phyloP scores from a whole-genome alignment of 2,329 filamentous ascomycete species.

The Drechslera avenae region DNA sequence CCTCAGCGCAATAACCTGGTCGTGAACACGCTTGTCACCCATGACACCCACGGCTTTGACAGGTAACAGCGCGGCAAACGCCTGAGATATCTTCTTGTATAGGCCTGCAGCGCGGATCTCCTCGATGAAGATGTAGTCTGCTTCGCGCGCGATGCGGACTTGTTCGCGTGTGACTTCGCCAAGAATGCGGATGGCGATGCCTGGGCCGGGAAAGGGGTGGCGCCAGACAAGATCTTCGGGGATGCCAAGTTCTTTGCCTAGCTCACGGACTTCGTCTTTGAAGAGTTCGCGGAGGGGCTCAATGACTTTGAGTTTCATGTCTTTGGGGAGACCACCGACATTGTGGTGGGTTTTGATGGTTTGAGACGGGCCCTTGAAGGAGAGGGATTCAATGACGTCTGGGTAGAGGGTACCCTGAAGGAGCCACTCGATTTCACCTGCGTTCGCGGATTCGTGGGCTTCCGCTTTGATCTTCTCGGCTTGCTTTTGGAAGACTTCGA shows the following conservation, averaged over 20 bases:
- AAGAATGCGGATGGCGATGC: slow-evolving; percentile 78
- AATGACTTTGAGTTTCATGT: slow-evolving; percentile 71
- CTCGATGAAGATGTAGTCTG: slow-evolving; percentile 77
- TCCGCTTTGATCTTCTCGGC: slow-evolving; percentile 74
- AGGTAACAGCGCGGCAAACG: slow-evolving; percentile 70
- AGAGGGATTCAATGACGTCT: slow-evolving; percentile 73
- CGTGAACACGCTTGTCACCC: slow-evolving; percentile 72
- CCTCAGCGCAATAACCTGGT: slow-evolving; percentile 65
- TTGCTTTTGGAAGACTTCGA: slow-evolving; percentile 82
- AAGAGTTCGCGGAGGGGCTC: slow-evolving; percentile 81
- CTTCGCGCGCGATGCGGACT: slow-evolving; percentile 77
- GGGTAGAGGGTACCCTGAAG: slow-evolving; percentile 86
- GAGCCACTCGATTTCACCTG: slow-evolving; percentile 83
- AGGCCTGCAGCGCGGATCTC: slow-evolving; percentile 74
- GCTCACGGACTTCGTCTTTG: slow-evolving; percentile 78
- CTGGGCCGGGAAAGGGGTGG: slow-evolving; percentile 77
- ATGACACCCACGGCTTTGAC: slow-evolving; percentile 70
- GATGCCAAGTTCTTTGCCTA: slow-evolving; percentile 73
- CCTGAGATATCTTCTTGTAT: slow-evolving; percentile 73
- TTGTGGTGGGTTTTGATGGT: slow-evolving; percentile 80
- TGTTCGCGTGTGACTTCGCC: slow-evolving; percentile 82
- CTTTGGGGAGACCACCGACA: slow-evolving; percentile 69
- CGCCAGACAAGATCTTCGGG: slow-evolving; percentile 76
- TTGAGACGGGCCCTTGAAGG: slow-evolving; percentile 72
- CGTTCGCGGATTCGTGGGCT: slow-evolving; percentile 67